Conservation (phyloP, 352 stramenopile species). For the Pythium diclinum region DNA sequence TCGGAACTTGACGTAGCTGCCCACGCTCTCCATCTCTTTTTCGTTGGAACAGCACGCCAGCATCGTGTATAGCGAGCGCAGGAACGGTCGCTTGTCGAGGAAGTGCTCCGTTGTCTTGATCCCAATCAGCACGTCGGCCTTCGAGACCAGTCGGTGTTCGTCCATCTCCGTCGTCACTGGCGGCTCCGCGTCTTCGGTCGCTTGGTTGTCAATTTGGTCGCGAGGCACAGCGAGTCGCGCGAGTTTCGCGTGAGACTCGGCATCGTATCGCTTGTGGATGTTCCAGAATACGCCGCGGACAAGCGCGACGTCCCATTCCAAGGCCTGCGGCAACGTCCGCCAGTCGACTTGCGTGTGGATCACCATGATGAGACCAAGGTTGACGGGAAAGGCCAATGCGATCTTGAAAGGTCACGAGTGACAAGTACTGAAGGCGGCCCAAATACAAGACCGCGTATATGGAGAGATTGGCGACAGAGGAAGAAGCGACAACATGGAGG, state of each 20-base stretch:
- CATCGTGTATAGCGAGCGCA: conserved; percentile 53
- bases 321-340: conserved; percentile 38
- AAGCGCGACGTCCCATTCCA: conserved; percentile 51
- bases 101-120: conserved; percentile 40
- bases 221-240: neutral
- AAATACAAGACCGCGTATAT: conserved; percentile 5
- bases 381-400: neutral
- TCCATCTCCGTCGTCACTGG: conserved; percentile 10
- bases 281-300: conserved; percentile 49
- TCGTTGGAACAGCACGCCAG: conserved; percentile 56
- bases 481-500: conserved; percentile 1
- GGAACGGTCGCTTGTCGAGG: conserved; percentile 50
- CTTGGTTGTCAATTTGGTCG: conserved; percentile 2
- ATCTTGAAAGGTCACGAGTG: conserved; percentile 13
- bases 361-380: conserved; percentile 26
- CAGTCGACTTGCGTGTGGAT: conserved; percentile 50
- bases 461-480: neutral
- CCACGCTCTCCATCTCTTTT: conserved; percentile 47
- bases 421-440: neutral
- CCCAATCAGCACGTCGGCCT: conserved; percentile 49
- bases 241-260: neutral
- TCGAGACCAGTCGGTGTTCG: conserved; percentile 47
- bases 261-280: conserved; percentile 32
- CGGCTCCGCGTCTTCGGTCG: neutral
- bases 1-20: conserved; percentile 47